Evolutionary conservation across 257 asterid genomes (phyloP), one percentile per base, ranked within the genome.

Genomic region (Solanum chiquidenum): DNA sequence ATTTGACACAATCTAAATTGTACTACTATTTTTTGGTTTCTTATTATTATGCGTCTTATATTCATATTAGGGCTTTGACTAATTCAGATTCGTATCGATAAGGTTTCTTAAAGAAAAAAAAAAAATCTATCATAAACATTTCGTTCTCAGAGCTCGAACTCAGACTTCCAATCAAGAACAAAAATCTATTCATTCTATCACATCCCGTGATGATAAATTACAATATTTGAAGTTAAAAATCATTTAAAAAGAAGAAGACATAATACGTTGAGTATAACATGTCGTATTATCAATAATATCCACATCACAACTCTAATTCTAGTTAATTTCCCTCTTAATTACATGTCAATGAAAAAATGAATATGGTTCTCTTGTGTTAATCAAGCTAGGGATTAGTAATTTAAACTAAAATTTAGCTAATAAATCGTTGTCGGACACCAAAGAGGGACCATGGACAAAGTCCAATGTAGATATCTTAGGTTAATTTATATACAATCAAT

Each of bases 361-460:
- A 37, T 34, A 37, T 60, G 18, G 37, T 1, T 83, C 14, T 34
- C 35, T 83, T 83, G 31, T 83, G 52, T 52, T 33, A 35, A 44
- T 83, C 23, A 49, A 83, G 21, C 35, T 2, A 7, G n/a, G 74
- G 80, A 73, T 34, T 73, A 18, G 80, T 73, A 34, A 13, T 37
- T 83, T 44, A 7, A 83, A 37, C 7, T 16, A 5, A 2, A 34
- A 83, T 60, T 83, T 83, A 83, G 75, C 55, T 58, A 35, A 23
- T 12, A 60, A 83, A 60, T 83, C 75, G 27, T 0, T 58, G 86
- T 33, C 86, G 75, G 4, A 58, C 76, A 84, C 58, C 86, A 83
- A 58, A 60, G 31, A 33, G 75, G 86, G 87, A 62, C 23, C 76
- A 84, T 64, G 2, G 34, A 62, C 76, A 84, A 12, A 44, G 66